Base-by-base conservation (phyloP, 495 filamentous ascomycete genomes). In the Sphaerosporella brunnea region DNA sequence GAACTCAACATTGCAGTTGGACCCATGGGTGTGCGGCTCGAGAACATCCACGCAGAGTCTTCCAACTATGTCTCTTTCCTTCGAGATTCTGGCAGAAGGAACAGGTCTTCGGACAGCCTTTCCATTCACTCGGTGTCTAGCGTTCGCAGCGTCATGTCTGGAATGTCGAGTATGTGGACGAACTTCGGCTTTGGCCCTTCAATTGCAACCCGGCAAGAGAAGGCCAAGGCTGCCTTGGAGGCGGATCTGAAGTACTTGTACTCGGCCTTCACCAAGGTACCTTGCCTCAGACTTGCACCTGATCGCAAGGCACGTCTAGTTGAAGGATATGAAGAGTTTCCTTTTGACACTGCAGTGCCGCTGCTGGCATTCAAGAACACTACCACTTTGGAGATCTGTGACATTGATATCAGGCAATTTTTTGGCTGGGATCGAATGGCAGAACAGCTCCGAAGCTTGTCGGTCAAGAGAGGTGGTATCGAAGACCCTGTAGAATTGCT, bases 231-330 rank as follows among this genome's bases (percentile, higher is more conserved):
- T 24, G 82, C 83, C 23, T 62, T 88, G 41, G 76, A 86, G 54
- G 75, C 77, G 23, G 90, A 97, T 59, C 65, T 93, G 39, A 94
- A 85, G 63, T 96, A 97, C 62, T 71, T 97, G 7, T 97, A 94
- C 64, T 94, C 90, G 16, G 84, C 90, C 47, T 96, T 96, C 64
- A 97, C 90, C 58, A 97, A 97, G 66, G 93, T 96, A 47, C 90
- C 90, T 2, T 93, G 82, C 55, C 68, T 97, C 36, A 77, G 79
- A 47, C 68, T 97, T 41, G 76, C 86, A 38, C 87, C 87, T 5
- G 90, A 96, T 63, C 84, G 82, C 64, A 82, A 83, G 40, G 84
- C 86, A 28, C 77, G 80, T 35, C 65, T 93, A 55, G 93, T 97
- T 52, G 73, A 77, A 49, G 88, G 87, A 24, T 96, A 86, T 59